Evolutionary conservation across 2,329 filamentous ascomycete genomes (phyloP), one percentile per base, ranked within the genome.

Genomic region (Exophiala phaeomuriformis): DNA sequence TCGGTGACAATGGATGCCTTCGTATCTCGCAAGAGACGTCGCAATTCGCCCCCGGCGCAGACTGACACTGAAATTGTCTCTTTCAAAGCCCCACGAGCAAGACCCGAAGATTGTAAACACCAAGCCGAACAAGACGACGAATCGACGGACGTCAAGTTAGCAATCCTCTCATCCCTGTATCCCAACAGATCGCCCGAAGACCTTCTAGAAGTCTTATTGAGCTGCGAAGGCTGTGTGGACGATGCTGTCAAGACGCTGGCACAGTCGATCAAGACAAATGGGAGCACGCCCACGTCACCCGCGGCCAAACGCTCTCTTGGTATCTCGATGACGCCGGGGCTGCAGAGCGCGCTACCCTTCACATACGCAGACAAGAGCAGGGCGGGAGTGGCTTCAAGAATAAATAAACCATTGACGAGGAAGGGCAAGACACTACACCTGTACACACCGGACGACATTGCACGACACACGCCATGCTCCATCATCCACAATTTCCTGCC

Each of bases 401-500:
- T 42, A 12, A 72, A 74, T 59, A 59, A 19, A 19, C 19, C 78
- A 0, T 70, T 87, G 55, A 83, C 86, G 0, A 85, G 81, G 64
- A 94, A 85, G 66, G 91, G 90, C 8, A 81, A 82, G 62, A 96
- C 91, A 0, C 71, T 97, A 1, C 86, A 91, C 65, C 75, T 97
- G 0, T 97, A 86, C 68, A 82, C 87, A 40, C 87, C 90, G 0
- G 75, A 82, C 37, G 90, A 95, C 63, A 81, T 97, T 43, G 85
- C 88, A 46, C 77, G 80, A 28, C 80, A 95, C 65, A 95, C 91
- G 0, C 90, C 93, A 1, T 96, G 90, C 70, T 90, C 88, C 7
- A 86, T 97, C 60, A 83, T 96, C 51, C 90, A 95, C 69, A 93
- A 95, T 64, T 96, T 97, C 63, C 75, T 98, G 0, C 83, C 88